Base-by-base conservation (phyloP, 352 stramenopile species). In the Phytophthora kernoviae region DNA sequence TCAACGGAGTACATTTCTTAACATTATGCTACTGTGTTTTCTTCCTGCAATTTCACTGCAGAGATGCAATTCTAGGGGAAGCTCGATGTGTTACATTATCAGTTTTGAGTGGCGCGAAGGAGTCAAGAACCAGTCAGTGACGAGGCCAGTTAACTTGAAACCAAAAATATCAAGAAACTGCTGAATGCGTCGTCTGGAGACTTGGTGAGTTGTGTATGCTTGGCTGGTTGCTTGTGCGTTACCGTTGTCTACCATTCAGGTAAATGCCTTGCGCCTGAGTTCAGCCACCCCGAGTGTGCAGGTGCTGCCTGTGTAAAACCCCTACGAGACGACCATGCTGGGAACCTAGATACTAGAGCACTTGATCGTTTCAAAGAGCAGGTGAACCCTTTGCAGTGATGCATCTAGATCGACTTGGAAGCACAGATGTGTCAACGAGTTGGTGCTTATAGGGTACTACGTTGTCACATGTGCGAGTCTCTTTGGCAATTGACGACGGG, bases 321-420 rank as follows among this genome's bases (percentile, higher is more conserved):
- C 79, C 83, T 5, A 84, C 57, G 20, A 91, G 72, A 2, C 65
- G 54, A n/a, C 81, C 81, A 22, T 68, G 84, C 0, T 67, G 74
- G 70, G 84, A 15, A 87, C 76, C 58, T 78, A 88, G 33, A 88
- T 73, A 48, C 70, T 70, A 27, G 69, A 77, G 65, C 78, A 86
- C 50, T 86, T 82, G 65, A 86, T 77, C 79, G 88, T 85, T 62
- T 90, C 80, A 47, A 92, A 91, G 36, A 91, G 70, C 52, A 90
- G 77, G 52, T 92, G 79, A 26, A 88, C 69, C 12, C 76, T 83
- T 53, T 88, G 70, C 48, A 90, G 49, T 3, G 77, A 75, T 21
- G 79, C 80, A 20, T 81, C 73, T 4, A 62, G 65, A 55, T 84
- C 76, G 14, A 87, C 75, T 58, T 88, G 79, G n/a, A 17, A 91